phyloP scores from a whole-genome alignment of 345 rosid species.

The Hevea brasiliensis region DNA sequence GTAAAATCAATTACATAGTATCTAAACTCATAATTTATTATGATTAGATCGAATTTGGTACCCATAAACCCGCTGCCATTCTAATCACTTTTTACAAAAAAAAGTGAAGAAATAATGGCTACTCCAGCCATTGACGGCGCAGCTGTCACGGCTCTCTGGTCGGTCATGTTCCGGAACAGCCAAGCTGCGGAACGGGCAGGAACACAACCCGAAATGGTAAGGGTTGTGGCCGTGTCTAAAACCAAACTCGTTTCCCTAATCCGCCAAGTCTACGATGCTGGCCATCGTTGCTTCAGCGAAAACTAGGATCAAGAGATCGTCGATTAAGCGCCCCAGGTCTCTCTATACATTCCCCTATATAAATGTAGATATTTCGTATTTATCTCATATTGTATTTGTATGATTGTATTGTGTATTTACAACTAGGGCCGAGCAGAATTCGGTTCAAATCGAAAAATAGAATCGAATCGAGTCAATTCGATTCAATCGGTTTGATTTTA shows the following conservation, averaged over 20 bases:
- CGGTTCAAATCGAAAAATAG: too few relatives aligned
- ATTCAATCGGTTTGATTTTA: too few relatives aligned
- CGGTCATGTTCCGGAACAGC: conserved; percentile 63
- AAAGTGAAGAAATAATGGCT: conserved; percentile 10
- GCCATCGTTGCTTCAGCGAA: conserved; percentile 87
- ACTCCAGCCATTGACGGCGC: conserved; percentile 21
- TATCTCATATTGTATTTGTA: too few relatives aligned
- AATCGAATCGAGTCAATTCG: too few relatives aligned
- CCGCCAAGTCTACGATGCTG: conserved; percentile 82
- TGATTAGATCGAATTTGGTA: too few relatives aligned
- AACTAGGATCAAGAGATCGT: conserved; percentile 85
- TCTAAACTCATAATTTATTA: too few relatives aligned
- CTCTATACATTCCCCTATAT: too few relatives aligned
- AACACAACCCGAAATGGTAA: conserved; percentile 48
- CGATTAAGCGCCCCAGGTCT: conserved; percentile 86
- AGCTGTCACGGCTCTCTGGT: conserved; percentile 56
- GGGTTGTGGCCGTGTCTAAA: conserved; percentile 82
- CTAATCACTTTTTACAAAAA: too few relatives aligned
- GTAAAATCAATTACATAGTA: too few relatives aligned
- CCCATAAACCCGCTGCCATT: too few relatives aligned
- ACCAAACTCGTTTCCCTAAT: conserved; percentile 83
- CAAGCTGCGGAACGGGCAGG: conserved; percentile 66
- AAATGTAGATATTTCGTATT: not conserved
- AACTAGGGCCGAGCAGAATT: too few relatives aligned
- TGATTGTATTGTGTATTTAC: not conserved